Evolutionary conservation across 257 asterid species (phyloP), one percentile per base, ranked within the genome.

Genomic region (Jacaranda mimosifolia): DNA sequence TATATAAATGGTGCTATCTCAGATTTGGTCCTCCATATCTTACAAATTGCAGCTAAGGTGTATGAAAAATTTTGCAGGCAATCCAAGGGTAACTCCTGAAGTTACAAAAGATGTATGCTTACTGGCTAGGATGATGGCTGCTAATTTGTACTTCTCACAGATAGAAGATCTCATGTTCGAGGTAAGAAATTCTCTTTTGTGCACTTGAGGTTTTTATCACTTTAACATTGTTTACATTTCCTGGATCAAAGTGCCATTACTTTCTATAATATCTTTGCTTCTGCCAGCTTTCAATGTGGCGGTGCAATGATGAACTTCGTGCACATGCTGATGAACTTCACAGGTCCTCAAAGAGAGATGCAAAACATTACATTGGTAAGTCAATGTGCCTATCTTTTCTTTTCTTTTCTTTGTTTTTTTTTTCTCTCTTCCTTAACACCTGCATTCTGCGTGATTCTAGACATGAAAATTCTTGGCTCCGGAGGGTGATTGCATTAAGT

Each of bases 161-260:
- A 92, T 94, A 39, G 98, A 94, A 85, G 96, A 94, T 88, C 97
- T 94, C 79, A 94, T 94, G 98, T 94, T 94, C 62, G 98, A 94
- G 96, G 98, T 94, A 63, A 78, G 72, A 35, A 66, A 38, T 55
- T 9, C 49, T 18, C 6, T 56, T 60, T 57, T 40, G 2, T 18
- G 38, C 35, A 3, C 32, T 45, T 19, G 12, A 42, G 35, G 26
- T 10, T 63, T 63, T 9, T 15, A n/a, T 9, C 45, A 18, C 3
- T 21, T 55, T 35, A 19, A 56, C 42, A 0, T 36, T 21, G 15
- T 26, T 49, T 26, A 5, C 13, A 17, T n/a, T 67, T 74, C 46
- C 8, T 35, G 32, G 32, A 26, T 26, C 32, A 26, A 26, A 26
- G 2, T 26, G 32, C 32, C 32, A 26, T 26, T 0, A 26, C 32